These are phyloP conservation scores for Aspergillus fumigatus DNA, from an alignment of 2,329 filamentous ascomycete species.

Conservation along the genomic window DNA sequence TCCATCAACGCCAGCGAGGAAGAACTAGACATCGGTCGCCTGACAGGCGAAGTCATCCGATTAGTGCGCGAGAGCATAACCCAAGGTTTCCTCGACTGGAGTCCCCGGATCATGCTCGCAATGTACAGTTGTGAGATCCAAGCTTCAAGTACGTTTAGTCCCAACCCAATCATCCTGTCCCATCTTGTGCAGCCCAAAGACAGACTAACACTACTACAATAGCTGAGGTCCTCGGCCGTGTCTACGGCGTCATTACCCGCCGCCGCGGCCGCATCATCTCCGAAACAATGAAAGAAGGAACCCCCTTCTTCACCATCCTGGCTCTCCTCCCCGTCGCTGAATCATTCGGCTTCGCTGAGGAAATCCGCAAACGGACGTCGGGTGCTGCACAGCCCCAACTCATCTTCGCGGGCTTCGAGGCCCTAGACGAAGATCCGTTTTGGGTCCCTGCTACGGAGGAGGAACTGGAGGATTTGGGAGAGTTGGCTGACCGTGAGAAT, in stretches of 20 bases:
- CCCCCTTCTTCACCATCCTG: conserved; percentile 91
- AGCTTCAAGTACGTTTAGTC: conserved; percentile 64
- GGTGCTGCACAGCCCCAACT: conserved; percentile 90
- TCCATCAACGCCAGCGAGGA: conserved; percentile 54
- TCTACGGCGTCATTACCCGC: conserved; percentile 96
- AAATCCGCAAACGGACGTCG: conserved; percentile 90
- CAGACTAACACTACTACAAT: conserved; percentile 16
- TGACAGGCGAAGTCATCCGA: conserved; percentile 92
- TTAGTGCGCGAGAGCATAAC: conserved; percentile 79
- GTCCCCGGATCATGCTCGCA: conserved; percentile 85
- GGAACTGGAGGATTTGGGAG: conserved; percentile 90
- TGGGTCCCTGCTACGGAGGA: conserved; percentile 98
- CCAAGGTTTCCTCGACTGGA: conserved; percentile 90
- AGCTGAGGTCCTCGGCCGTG: conserved; percentile 88
- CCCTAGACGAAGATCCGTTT: conserved; percentile 92
- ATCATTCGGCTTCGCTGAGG: conserved; percentile 92
- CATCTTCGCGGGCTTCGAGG: conserved; percentile 87
- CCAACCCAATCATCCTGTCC: not conserved
- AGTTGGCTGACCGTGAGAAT: conserved; percentile 90
- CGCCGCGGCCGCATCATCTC: conserved; percentile 83
- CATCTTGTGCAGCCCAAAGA: not conserved
- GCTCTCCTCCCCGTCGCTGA: conserved; percentile 86
- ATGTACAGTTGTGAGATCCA: conserved; percentile 99
- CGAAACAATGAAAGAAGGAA: conserved; percentile 90
- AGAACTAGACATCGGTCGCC: conserved; percentile 61